These are phyloP conservation scores for Nidularia sp. DNA, from an alignment of 768 basidiomycete genomes.

Conservation along the genomic window DNA sequence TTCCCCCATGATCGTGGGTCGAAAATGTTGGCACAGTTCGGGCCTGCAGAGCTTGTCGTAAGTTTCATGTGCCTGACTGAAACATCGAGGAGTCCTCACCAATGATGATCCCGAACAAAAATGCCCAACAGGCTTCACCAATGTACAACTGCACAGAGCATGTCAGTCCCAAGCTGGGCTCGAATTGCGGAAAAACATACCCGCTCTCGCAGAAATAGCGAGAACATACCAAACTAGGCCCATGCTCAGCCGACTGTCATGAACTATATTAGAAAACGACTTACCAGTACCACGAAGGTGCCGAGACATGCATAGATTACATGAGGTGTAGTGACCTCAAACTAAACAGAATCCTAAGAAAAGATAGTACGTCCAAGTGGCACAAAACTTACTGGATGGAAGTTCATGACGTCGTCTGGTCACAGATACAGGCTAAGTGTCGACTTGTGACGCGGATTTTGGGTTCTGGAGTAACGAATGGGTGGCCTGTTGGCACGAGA, in stretches of 20 bases:
- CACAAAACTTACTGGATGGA: slow-evolving; percentile 35
- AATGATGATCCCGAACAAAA: slow-evolving; percentile 88
- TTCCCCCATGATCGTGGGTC: slow-evolving; percentile 76
- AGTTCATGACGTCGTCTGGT: slow-evolving; percentile 1
- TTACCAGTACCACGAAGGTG: slow-evolving; percentile 79
- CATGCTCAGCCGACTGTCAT: background rate
- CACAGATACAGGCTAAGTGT: no score
- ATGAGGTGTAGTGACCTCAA: slow-evolving; percentile 68
- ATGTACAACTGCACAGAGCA: slow-evolving; percentile 63
- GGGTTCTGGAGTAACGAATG: no score
- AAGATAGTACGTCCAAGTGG: slow-evolving; percentile 4
- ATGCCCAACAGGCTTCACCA: slow-evolving; percentile 96
- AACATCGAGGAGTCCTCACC: slow-evolving; percentile 35
- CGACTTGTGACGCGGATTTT: no score
- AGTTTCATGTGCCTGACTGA: no score
- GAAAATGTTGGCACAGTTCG: slow-evolving; percentile 78
- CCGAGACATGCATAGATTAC: slow-evolving; percentile 77
- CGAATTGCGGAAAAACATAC: slow-evolving; percentile 28
- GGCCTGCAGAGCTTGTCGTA: slow-evolving; percentile 41
- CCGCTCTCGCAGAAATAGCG: slow-evolving; percentile 84
- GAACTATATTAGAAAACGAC: slow-evolving; percentile 3
- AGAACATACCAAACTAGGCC: slow-evolving; percentile 89
- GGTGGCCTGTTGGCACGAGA: no score
- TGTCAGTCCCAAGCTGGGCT: slow-evolving; percentile 3
- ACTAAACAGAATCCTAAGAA: slow-evolving; percentile 24